Evolutionary conservation across 106 monocot species (phyloP), one percentile per base, ranked within the genome.

Genomic region (Amphibolis antarctica): DNA sequence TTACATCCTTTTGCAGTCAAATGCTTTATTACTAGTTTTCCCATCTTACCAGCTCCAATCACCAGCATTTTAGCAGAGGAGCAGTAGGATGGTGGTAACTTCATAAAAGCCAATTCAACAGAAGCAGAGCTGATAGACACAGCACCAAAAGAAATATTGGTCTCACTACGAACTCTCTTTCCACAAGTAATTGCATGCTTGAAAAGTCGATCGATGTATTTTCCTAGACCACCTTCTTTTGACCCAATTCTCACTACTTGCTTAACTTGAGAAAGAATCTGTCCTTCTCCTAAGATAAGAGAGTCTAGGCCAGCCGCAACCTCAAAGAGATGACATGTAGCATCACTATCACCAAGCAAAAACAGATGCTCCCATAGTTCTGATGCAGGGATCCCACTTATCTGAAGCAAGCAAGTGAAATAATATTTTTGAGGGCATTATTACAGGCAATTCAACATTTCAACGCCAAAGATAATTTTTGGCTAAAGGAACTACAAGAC

Each of bases 121-220:
- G 96, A 90, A 50, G 96, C 96, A 22, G 96, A 98, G 74, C 96
- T 98, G 48, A 98, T 85, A 54, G 96, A 98, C 19, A 98, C 91
- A 14, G 96, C 96, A 61, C 96, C 96, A 14, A 86, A 87, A 22
- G 90, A 81, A 59, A 98, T 98, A 70, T 87, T 98, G 19, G 96
- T 98, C 62, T 98, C 96, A 18, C 66, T 76, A 4, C 96, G 81
- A 11, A 98, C 96, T 7, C 80, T 73, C 50, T 98, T 98, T 25
- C 96, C 91, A 65, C 87, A 78, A 22, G 82, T 87, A 55, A 98
- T 98, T 28, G 96, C 87, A 47, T 87, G 82, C 66, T 98, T 98
- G 72, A 98, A 98, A 61, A 98, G 84, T 60, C 96, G 69, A 62
- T 91, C 90, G 5, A 98, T 87, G 72, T 86, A 91, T 60, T 91